These are phyloP conservation scores for Croton laevigatus DNA, from an alignment of 441 rosid genomes.

Conservation along the genomic window DNA sequence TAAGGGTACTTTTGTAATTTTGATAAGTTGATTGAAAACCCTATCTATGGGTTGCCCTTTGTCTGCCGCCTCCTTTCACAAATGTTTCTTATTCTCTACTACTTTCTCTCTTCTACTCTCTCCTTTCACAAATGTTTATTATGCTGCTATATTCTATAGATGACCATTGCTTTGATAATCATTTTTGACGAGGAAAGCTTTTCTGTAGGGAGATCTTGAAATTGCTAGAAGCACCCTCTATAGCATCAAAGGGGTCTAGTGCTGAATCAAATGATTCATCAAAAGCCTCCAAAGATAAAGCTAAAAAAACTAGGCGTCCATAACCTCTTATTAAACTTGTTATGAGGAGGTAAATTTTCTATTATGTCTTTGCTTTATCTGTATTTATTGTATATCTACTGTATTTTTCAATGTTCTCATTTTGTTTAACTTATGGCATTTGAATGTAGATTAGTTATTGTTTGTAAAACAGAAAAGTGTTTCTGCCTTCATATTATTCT, in stretches of 20 bases:
- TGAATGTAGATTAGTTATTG: neutral
- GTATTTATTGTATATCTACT: too few relatives aligned
- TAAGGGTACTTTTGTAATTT: too few relatives aligned
- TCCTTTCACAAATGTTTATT: too few relatives aligned
- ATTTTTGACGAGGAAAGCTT: too few relatives aligned
- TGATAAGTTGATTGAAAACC: too few relatives aligned
- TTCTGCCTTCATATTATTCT: neutral
- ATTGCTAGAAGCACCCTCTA: constrained; percentile 92
- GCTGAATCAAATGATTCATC: constrained; percentile 42
- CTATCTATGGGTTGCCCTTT: too few relatives aligned
- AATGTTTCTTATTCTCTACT: too few relatives aligned
- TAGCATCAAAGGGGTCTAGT: constrained; percentile 46
- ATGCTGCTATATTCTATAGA: too few relatives aligned
- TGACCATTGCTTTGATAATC: too few relatives aligned
- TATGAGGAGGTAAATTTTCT: constrained; percentile 77
- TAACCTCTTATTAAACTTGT: constrained; percentile 97
- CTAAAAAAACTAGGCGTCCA: constrained; percentile 87
- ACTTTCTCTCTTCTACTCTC: too few relatives aligned
- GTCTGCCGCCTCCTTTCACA: too few relatives aligned
- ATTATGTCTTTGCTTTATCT: neutral
- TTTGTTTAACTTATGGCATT: constrained; percentile 10
- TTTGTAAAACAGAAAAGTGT: neutral
- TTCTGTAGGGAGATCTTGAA: constrained; percentile 95
- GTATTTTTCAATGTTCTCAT: neutral
- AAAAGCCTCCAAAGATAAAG: constrained; percentile 70